Conservation (phyloP, 768 basidiomycete species). For the Xerocomellus dryophilus region DNA sequence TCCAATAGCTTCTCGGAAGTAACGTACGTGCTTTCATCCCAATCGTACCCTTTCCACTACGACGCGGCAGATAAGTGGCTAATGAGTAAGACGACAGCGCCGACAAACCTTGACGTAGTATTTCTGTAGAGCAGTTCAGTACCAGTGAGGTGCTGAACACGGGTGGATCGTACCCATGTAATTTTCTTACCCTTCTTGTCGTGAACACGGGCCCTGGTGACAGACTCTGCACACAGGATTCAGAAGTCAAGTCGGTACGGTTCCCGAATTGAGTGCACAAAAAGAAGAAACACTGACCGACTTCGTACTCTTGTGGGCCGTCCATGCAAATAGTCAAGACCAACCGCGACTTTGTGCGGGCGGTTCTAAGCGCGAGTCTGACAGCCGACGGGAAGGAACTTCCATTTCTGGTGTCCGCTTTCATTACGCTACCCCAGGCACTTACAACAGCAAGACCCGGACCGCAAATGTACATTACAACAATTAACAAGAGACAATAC, state of each 20-base stretch:
- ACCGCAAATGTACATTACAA: slow-evolving; percentile 7
- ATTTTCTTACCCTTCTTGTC: slow-evolving; percentile 43
- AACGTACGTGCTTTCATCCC: slow-evolving; percentile 58
- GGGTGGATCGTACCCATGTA: slow-evolving; percentile 44
- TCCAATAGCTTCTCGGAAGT: neutral
- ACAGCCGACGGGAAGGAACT: slow-evolving; percentile 13
- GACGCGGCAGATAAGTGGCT: slow-evolving; percentile 3
- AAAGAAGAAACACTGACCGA: slow-evolving; percentile 45
- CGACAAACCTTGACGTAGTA: slow-evolving; percentile 56
- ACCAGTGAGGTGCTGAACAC: slow-evolving; percentile 1
- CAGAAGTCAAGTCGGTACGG: slow-evolving; percentile 1
- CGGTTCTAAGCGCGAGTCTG: neutral
- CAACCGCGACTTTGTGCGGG: neutral
- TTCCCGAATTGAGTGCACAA: neutral
- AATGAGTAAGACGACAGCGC: neutral
- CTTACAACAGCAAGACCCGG: too few relatives aligned
- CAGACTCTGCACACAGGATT: slow-evolving; percentile 41
- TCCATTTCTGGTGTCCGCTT: slow-evolving; percentile 12
- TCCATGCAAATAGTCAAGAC: slow-evolving; percentile 29
- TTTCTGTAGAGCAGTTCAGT: slow-evolving; percentile 38
- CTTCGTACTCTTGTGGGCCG: slow-evolving; percentile 57
- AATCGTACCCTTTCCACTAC: slow-evolving; percentile 62
- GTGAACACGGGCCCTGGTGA: slow-evolving; percentile 51
- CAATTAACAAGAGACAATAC: neutral
- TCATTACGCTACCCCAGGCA: too few relatives aligned